Evolutionary conservation across 306 rosid species (phyloP).

Genomic region (Fragaria ananassa): DNA sequence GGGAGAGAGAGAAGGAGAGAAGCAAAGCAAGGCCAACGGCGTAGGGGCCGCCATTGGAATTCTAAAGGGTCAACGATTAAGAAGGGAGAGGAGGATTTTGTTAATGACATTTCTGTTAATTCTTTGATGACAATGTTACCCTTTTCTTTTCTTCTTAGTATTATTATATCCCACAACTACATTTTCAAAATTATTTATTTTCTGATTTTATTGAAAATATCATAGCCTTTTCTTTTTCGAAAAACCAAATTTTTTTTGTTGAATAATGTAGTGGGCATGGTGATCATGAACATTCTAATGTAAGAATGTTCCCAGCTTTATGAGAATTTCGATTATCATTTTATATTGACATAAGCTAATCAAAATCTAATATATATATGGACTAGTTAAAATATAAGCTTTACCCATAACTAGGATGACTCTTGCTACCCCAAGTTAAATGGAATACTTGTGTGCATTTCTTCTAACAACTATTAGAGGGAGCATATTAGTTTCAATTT

Average conservation of each 20-base stretch:
- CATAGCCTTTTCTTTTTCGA: slow-evolving; percentile 9
- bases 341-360: not conserved
- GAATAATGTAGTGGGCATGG: not conserved
- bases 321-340: slow-evolving; percentile 12
- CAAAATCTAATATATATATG: not conserved
- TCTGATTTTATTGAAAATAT: not conserved
- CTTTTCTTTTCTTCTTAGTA: slow-evolving; percentile 29
- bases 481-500: not conserved
- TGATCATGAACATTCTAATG: slow-evolving; percentile 18
- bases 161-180: slow-evolving; percentile 21
- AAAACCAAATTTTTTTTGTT: not conserved
- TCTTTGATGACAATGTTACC: slow-evolving; percentile 39
- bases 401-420: not conserved
- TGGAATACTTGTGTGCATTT: not conserved
- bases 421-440: not conserved
- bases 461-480: not conserved
- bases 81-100: not conserved
- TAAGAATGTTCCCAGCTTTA: slow-evolving; percentile 22
- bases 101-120: not conserved
- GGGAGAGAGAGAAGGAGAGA: slow-evolving; percentile 17
- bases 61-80: slow-evolving; percentile 70
- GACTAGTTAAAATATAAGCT: not conserved
- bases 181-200: slow-evolving; percentile 8
- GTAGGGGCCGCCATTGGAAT: slow-evolving; percentile 93
- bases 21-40: slow-evolving; percentile 75